These are phyloP conservation scores for Torrubiellomyces zombiae DNA, from an alignment of 2,329 filamentous ascomycete genomes.

Conservation along the genomic window DNA sequence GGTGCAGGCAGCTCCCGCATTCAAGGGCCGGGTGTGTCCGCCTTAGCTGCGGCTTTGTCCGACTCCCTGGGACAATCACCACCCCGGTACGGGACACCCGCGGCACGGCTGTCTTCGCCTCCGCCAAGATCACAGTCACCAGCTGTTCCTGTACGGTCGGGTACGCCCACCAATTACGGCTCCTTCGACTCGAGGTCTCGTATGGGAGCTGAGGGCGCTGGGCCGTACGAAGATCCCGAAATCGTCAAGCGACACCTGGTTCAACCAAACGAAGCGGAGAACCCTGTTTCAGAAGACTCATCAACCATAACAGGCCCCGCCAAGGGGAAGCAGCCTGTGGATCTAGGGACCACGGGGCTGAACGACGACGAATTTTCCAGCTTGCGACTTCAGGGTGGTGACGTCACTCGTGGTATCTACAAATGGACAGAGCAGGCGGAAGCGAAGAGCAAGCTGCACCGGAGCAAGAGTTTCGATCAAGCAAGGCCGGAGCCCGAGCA, in stretches of 20 bases:
- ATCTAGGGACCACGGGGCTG: slow-evolving; percentile 17
- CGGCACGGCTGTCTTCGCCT: slow-evolving; percentile 42
- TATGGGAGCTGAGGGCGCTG: slow-evolving; percentile 26
- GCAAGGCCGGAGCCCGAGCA: slow-evolving; percentile 63
- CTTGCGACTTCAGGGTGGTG: slow-evolving; percentile 78
- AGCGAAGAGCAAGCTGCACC: slow-evolving; percentile 46
- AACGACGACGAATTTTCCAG: slow-evolving; percentile 83
- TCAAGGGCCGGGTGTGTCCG: slow-evolving; percentile 69
- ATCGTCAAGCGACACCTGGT: slow-evolving; percentile 83
- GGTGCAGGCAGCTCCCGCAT: too few species aligned
- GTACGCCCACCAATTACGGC: slow-evolving; percentile 59
- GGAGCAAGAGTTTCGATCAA: slow-evolving; percentile 78
- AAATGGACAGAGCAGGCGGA: slow-evolving; percentile 88
- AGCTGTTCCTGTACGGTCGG: slow-evolving; percentile 19
- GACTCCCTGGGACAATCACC: slow-evolving; percentile 55
- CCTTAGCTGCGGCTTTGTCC: slow-evolving; percentile 73
- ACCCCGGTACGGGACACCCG: slow-evolving; percentile 51
- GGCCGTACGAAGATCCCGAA: slow-evolving; percentile 72
- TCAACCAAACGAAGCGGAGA: slow-evolving; percentile 37
- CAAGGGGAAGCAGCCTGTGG: slow-evolving; percentile 38
- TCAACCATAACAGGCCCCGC: slow-evolving; percentile 22
- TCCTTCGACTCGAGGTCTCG: slow-evolving; percentile 61
- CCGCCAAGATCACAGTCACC: slow-evolving; percentile 21
- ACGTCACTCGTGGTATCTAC: slow-evolving; percentile 90
- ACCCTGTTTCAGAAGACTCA: slow-evolving; percentile 28